These are phyloP conservation scores for Verticillium isaacii DNA, from an alignment of 2,329 filamentous ascomycete genomes.

Conservation along the genomic window DNA sequence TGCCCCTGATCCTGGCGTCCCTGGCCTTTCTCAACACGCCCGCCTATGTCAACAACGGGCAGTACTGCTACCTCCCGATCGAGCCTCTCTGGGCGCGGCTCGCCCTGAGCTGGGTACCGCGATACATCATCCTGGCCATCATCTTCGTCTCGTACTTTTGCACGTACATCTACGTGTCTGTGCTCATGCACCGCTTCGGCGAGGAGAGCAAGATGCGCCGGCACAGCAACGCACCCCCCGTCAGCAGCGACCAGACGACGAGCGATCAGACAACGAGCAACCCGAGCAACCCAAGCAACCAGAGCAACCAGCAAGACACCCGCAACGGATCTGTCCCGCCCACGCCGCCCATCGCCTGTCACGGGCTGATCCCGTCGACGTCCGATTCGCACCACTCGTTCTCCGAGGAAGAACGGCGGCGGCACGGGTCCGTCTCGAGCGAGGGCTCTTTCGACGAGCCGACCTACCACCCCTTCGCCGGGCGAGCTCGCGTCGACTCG, in stretches of 20 bases:
- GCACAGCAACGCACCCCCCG: constrained; percentile 4
- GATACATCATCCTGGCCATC: constrained; percentile 61
- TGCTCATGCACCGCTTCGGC: constrained; percentile 35
- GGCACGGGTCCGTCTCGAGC: background rate
- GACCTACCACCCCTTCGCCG: background rate
- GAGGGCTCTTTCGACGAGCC: background rate
- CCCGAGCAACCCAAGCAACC: constrained; percentile 1
- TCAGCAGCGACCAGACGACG: background rate
- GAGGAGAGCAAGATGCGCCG: constrained; percentile 7
- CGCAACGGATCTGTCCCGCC: constrained; percentile 15
- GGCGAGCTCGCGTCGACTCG: background rate
- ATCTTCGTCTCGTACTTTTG: constrained; percentile 62
- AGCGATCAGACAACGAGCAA: background rate
- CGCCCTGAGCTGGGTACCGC: constrained; percentile 67
- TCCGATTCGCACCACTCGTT: constrained; percentile 16
- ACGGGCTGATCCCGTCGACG: constrained; percentile 26
- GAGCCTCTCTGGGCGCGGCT: constrained; percentile 65
- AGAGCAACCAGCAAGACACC: background rate
- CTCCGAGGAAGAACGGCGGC: constrained; percentile 9
- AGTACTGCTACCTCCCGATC: constrained; percentile 66
- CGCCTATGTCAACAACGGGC: constrained; percentile 58
- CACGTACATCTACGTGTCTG: constrained; percentile 65
- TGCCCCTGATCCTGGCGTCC: constrained; percentile 56
- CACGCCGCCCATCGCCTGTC: constrained; percentile 23
- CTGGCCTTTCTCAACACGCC: constrained; percentile 57